Base-by-base conservation (phyloP, 2,329 filamentous ascomycete species). In the Talaromyces sp. region DNA sequence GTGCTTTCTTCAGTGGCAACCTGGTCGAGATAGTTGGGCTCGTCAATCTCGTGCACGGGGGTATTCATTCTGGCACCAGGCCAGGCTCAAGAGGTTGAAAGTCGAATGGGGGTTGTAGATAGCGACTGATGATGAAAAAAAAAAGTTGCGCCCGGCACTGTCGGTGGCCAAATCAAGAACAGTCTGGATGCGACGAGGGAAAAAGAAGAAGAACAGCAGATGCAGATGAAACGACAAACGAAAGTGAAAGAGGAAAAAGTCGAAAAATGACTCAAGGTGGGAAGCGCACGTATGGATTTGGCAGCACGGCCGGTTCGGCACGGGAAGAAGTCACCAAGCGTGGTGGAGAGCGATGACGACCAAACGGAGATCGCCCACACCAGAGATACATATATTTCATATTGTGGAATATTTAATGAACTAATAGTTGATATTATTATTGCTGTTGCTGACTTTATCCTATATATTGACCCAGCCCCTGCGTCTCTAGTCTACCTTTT, bases 11-110 rank as follows among this genome's bases (percentile, higher is more conserved):
- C 53, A 17, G 48, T 56, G 17, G 14, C 31, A 17, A 43, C 17
- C 7, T 24, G 24, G 31, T 50, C 48, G 11, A 35, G 19, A 51
- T 62, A 59, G 17, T 32, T 48, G 12, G 57, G 59, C 26, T 61
- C 59, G 50, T 58, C 51, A 19, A 58, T 51, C 48, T 61, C 59
- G 29, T 61, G 41, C 32, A 58, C 43, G 8, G 59, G 59, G n/a
- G 59, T 58, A 12, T 56, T 55, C 59, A 61, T 61, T n/a, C 54
- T 56, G 48, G 48, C 48, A 31, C 48, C 48, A 52, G 48, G 48
- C 48, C 48, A 52, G 48, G 19, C n/a, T 46, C 19, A 12, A 46
- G 8, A 21, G 19, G 3, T 7, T 24, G 43, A 46, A 19, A 5
- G 24, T 46, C 35, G 35, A 38, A n/a, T 38, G 35, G 35, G 17